These are phyloP conservation scores for Hippophae tibetana DNA, from an alignment of 306 rosid genomes.

Conservation along the genomic window DNA sequence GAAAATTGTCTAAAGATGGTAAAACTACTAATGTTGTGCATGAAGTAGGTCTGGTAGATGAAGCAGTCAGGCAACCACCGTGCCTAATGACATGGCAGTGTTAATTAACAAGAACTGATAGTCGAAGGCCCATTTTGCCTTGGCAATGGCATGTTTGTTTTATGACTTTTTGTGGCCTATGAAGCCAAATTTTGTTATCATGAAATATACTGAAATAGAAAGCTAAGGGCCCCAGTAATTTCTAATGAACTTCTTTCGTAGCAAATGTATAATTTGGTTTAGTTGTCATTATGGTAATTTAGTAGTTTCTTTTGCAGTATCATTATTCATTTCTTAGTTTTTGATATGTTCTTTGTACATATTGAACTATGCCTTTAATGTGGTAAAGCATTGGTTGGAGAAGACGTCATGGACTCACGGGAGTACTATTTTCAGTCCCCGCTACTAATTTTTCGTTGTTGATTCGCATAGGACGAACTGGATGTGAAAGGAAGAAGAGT, in stretches of 20 bases:
- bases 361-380: background rate
- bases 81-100: too few relatives aligned
- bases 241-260: constrained; percentile 9
- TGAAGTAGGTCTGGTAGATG: background rate
- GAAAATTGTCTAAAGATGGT: constrained; percentile 10
- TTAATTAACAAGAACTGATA: background rate
- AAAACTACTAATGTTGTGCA: background rate
- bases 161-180: constrained; percentile 9
- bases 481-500: background rate
- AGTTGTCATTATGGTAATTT: background rate
- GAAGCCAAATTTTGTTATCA: constrained; percentile 29
- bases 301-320: background rate
- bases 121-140: constrained; percentile 9
- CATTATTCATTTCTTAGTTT: background rate
- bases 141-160: constrained; percentile 13
- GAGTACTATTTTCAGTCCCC: background rate
- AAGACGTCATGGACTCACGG: background rate
- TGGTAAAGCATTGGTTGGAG: too few relatives aligned
- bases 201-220: constrained; percentile 8
- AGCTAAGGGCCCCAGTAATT: constrained; percentile 17
- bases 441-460: background rate
- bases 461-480: background rate
- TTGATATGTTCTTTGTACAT: background rate
- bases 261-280: background rate
- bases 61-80: background rate